phyloP scores from a whole-genome alignment of 169 alveolate species.

The Eimeria acervulina region DNA sequence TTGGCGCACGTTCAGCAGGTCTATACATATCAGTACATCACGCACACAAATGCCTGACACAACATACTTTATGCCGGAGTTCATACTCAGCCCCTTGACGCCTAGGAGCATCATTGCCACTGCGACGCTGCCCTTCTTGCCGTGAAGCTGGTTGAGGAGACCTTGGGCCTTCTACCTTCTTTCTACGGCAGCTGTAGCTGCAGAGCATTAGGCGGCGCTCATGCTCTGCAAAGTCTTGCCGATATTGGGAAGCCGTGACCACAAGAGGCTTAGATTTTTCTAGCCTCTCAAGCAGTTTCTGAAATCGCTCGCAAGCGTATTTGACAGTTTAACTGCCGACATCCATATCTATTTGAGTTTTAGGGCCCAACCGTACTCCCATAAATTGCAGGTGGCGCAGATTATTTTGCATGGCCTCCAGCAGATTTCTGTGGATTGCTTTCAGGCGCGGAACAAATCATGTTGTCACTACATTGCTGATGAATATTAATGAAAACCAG shows the following conservation, averaged over 20 bases:
- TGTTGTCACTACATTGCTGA: neutral
- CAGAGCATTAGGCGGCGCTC: constrained; percentile 76
- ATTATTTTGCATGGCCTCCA: neutral
- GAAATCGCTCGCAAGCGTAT: neutral
- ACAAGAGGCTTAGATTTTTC: constrained; percentile 65
- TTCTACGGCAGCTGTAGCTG: constrained; percentile 74
- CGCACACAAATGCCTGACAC: neutral
- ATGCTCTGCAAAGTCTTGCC: constrained; percentile 66
- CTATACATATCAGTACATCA: neutral
- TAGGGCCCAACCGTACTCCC: neutral
- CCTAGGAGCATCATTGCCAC: constrained; percentile 12
- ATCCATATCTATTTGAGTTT: neutral
- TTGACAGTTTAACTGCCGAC: neutral
- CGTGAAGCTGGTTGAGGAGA: neutral
- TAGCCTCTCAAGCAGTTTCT: constrained; percentile 54
- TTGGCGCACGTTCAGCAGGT: neutral
- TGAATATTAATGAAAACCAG: too few species aligned
- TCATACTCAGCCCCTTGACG: constrained; percentile 13
- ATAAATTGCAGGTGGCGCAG: neutral
- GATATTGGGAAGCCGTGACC: constrained; percentile 47
- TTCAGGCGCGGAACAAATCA: neutral
- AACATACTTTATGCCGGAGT: constrained; percentile 36
- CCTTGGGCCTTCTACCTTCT: neutral
- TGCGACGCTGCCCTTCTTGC: constrained; percentile 4
- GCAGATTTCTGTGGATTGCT: neutral